These are phyloP conservation scores for Cyphellophora europaea DNA, from an alignment of 2,329 filamentous ascomycete species.

Conservation along the genomic window DNA sequence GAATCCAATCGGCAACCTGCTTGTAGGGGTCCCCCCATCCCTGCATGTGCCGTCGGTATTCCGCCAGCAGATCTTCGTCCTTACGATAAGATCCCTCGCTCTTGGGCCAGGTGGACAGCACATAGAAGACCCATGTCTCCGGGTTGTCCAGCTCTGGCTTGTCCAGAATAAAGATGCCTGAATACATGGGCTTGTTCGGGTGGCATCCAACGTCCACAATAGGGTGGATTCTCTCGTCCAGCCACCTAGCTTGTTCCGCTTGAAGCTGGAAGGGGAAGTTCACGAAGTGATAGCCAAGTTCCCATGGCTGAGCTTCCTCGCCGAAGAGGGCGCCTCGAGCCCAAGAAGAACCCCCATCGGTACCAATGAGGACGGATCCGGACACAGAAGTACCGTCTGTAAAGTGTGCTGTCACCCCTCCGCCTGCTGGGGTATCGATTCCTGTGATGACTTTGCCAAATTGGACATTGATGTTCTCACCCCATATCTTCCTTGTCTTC, in stretches of 20 bases:
- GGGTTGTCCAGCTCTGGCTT: slow-evolving; percentile 14
- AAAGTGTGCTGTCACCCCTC: slow-evolving; percentile 12
- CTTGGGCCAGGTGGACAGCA: slow-evolving; percentile 13
- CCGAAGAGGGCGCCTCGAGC: slow-evolving; percentile 13
- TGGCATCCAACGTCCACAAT: slow-evolving; percentile 16
- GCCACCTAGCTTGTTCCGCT: slow-evolving; percentile 13
- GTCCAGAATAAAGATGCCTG: slow-evolving; percentile 15
- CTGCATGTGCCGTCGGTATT: slow-evolving; percentile 15
- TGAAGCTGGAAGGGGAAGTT: slow-evolving; percentile 13
- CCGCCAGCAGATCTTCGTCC: slow-evolving; percentile 14
- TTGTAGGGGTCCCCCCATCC: slow-evolving; percentile 14
- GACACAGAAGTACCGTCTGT: slow-evolving; percentile 15
- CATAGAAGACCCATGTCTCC: slow-evolving; percentile 16
- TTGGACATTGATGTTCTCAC: slow-evolving; percentile 22
- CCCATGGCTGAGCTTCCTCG: slow-evolving; percentile 7
- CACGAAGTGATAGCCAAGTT: slow-evolving; percentile 11
- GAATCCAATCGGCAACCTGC: slow-evolving; percentile 13
- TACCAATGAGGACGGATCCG: slow-evolving; percentile 16
- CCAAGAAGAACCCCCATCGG: slow-evolving; percentile 16
- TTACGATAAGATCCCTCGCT: slow-evolving; percentile 2
- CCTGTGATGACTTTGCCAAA: slow-evolving; percentile 12
- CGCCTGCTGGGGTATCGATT: slow-evolving; percentile 8
- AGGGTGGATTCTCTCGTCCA: slow-evolving; percentile 18
- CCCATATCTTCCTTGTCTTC: slow-evolving; percentile 24
- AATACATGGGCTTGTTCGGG: slow-evolving; percentile 14